Evolutionary conservation across 768 basidiomycete genomes (phyloP), one percentile per base, ranked within the genome.

Genomic region (Pleurotus sapidus): DNA sequence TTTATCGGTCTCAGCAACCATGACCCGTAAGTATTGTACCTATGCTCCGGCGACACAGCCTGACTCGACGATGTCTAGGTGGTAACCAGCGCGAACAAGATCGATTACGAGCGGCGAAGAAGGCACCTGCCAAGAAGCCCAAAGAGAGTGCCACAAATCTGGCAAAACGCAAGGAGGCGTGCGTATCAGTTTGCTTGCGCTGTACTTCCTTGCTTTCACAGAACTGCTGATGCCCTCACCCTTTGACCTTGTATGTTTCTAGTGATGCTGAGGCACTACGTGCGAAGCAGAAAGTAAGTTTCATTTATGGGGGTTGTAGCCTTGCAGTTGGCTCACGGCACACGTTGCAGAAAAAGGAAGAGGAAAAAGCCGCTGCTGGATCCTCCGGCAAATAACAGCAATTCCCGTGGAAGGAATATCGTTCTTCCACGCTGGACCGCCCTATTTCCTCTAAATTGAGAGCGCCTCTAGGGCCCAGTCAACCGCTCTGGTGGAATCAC

Each of bases 51-150:
- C 42, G 50, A 46, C 46, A 42, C 49, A 40, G 50, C 40, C n/a
- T 58, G 14, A 18, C 60, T 61, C 64, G 30, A 34, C 30, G 8
- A 34, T 34, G 9, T 8, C 37, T 64, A 92, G 91, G 91, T 65
- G 91, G 91, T 63, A 91, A 93, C 68, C 90, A 92, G 70, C 83
- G 91, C 53, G 91, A 93, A 5, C 78, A 73, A 70, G 91, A 88
- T 70, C 88, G 91, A 61, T 71, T 73, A 18, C 86, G 84, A 68
- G 84, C 88, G 12, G 84, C 84, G 74, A 93, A 93, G 76, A 91
- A 89, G 72, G 79, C 79, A 1, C 72, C 75, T 5, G 55, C 61
- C 12, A 72, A 71, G 53, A 89, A 89, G 72, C 69, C 84, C 39
- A 91, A 91, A 72, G 89, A 91, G 70, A 89, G 87, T 64, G 84